A percentile compares a stretch with the other conserved stretches of the same genome.
Conservation (phyloP, 75 land plant genomes). For the Pseudotsuga menziesii region DNA sequence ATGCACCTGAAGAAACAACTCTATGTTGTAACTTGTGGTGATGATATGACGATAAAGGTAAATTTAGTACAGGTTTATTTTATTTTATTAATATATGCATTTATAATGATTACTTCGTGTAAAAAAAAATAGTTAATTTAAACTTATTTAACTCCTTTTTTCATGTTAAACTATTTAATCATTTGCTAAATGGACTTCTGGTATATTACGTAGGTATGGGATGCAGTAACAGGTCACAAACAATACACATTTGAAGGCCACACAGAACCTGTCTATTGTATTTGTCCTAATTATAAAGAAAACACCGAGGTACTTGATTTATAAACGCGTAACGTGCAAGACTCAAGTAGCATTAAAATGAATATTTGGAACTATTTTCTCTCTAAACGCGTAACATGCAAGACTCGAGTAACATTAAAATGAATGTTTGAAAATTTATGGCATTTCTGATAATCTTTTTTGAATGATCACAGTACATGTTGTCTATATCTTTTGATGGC, state of each 20-base stretch:
- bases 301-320: conserved; percentile 22
- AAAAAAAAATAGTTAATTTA: not conserved
- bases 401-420: no score
- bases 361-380: no score
- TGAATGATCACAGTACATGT: conserved; percentile 59
- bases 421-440: no score
- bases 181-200: not conserved
- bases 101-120: no score
- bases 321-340: no score
- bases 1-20: conserved; percentile 14
- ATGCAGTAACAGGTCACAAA: conserved; percentile 28
- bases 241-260: conserved; percentile 41
- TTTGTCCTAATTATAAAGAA: conserved; percentile 40
- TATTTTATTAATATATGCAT: no score
- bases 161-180: not conserved
- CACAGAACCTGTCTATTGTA: conserved; percentile 36
- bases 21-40: conserved; percentile 19
- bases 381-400: no score
- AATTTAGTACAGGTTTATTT: not conserved
- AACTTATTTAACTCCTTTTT: no score
- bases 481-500: conserved; percentile 94
- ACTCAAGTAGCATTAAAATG: no score
- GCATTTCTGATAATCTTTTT: not conserved
- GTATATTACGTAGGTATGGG: conserved; percentile 24
- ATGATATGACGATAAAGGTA: conserved; percentile 26